Evolutionary conservation across 805 yeast genomes (phyloP).

Genomic region (Wickerhamia fluorescens): DNA sequence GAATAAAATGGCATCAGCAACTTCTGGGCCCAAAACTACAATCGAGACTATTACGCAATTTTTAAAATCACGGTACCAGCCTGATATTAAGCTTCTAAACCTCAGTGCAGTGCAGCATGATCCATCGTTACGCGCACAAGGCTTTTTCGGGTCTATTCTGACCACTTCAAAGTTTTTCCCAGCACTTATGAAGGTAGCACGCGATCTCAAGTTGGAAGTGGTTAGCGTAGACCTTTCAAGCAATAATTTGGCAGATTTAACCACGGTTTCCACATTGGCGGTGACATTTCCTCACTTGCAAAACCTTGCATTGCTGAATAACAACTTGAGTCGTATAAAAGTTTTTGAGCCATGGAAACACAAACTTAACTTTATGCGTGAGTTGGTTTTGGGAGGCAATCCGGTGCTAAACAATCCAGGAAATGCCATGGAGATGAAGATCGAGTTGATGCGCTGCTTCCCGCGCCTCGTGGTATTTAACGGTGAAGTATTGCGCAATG

Average conservation of each 20-base stretch:
- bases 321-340: conserved; percentile 52
- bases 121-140: conserved; percentile 48
- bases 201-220: conserved; percentile 46
- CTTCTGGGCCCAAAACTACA: conserved; percentile 31
- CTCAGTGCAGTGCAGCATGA: conserved; percentile 61
- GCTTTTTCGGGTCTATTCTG: conserved; percentile 54
- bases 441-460: conserved; percentile 62
- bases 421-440: conserved; percentile 37
- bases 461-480: conserved; percentile 78
- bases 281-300: conserved; percentile 66
- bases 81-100: conserved; percentile 59
- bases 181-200: conserved; percentile 80
- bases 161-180: conserved; percentile 79
- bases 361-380: conserved; percentile 67
- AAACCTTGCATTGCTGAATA: conserved; percentile 76
- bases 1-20: conserved; percentile 5
- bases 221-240: conserved; percentile 63
- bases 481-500: conserved; percentile 73
- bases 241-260: conserved; percentile 56
- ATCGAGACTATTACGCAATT: conserved; percentile 58
- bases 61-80: conserved; percentile 59
- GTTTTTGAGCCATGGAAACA: conserved; percentile 69
- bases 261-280: conserved; percentile 55
- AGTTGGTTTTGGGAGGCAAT: conserved; percentile 70
- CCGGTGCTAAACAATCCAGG: conserved; percentile 43